Percentiles rank a stretch among this genome's conserved stretches.
Evolutionary conservation across 2,329 filamentous ascomycete species (phyloP).

Genomic region (Fusarium anthophilum): DNA sequence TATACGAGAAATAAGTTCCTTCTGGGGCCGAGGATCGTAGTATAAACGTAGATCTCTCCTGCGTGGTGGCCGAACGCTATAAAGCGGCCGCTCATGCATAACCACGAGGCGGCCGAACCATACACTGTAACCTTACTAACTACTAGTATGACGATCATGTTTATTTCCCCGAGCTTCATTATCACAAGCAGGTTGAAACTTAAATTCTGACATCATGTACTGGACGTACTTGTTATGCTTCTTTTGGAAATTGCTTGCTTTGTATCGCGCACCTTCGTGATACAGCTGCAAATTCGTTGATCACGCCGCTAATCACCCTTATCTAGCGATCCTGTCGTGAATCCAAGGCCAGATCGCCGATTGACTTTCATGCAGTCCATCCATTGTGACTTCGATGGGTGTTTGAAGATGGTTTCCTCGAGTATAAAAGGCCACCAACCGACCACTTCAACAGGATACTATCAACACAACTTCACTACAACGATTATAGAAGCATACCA

Average conservation of each 20-base stretch:
- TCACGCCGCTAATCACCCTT: background rate
- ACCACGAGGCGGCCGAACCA: background rate
- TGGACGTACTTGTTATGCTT: background rate
- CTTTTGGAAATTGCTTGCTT: background rate
- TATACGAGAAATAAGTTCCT: background rate
- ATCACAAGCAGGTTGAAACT: fast-evolving
- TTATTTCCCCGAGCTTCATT: fast-evolving
- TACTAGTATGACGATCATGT: background rate
- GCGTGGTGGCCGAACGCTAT: background rate
- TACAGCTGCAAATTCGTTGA: background rate
- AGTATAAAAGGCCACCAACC: background rate
- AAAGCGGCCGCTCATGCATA: background rate
- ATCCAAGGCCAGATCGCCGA: fast-evolving
- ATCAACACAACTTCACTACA: background rate
- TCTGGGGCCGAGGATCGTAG: background rate
- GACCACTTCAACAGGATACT: fast-evolving
- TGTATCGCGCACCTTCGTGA: background rate
- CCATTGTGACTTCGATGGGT: fast-evolving
- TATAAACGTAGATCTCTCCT: background rate
- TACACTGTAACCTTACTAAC: background rate
- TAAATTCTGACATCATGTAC: fast-evolving
- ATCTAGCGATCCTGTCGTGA: fast-evolving
- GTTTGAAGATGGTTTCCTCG: fast-evolving
- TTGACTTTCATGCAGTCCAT: fast-evolving
- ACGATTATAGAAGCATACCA: fast-evolving